phyloP scores from a whole-genome alignment of 208 protist species.

The Crithidia sp. region DNA sequence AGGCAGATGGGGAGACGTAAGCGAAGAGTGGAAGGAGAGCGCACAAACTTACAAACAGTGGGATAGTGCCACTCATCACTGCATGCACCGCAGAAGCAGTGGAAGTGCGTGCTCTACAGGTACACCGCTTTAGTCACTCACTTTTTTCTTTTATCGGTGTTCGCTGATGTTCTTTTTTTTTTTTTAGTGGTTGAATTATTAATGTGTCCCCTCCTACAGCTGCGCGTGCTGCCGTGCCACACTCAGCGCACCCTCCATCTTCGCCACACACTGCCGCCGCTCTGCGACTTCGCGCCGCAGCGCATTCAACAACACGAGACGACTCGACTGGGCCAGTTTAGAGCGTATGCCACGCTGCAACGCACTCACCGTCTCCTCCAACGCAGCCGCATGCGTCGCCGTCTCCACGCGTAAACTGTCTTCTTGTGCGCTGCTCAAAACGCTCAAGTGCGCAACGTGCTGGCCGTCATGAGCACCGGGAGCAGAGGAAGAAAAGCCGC shows the following conservation, averaged over 20 bases:
- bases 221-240: conserved; percentile 34
- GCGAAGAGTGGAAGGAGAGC: neutral
- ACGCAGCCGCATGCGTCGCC: conserved; percentile 2
- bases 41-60: too few relatives aligned
- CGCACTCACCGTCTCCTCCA: conserved; percentile 25
- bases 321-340: conserved; percentile 60
- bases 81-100: too few relatives aligned
- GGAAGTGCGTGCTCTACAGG: too few relatives aligned
- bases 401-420: neutral
- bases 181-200: neutral
- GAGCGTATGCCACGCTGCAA: conserved; percentile 76
- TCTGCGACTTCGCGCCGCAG: conserved; percentile 55
- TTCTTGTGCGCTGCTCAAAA: too few relatives aligned
- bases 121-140: too few relatives aligned
- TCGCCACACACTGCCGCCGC: conserved; percentile 40
- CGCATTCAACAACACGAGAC: conserved; percentile 51
- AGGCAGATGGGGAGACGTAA: neutral
- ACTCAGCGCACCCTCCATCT: conserved; percentile 56
- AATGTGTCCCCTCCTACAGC: neutral
- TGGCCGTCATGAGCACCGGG: neutral
- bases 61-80: too few relatives aligned
- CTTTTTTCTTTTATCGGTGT: neutral
- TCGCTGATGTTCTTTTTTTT: neutral
- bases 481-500: neutral
- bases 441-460: too few relatives aligned